Base-by-base conservation (phyloP, 305 asterid genomes). In the Salvia sclarea region DNA sequence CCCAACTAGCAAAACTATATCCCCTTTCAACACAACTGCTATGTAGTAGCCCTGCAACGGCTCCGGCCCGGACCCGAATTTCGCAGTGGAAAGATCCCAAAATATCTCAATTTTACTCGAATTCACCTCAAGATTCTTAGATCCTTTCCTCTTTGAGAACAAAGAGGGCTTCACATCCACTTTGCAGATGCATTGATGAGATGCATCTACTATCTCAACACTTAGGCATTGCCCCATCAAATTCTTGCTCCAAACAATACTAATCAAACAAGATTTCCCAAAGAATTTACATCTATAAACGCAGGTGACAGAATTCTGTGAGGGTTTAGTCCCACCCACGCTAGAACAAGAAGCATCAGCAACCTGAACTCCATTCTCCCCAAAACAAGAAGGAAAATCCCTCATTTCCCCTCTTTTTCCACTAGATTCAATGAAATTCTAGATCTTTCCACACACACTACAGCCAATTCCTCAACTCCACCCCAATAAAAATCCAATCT, bases 311-410 rank as follows among this genome's bases (percentile, higher is more conserved):
- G 85, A 78, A 80, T 92, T 92, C 28, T 90, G 97, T 49, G 87
- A 85, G 57, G 85, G 53, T 78, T 85, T 92, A 69, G 61, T 72
- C 37, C 70, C 77, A 43, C 65, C 75, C 6, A 76, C 81, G 72
- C 76, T 79, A 37, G 95, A 83, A 81, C 90, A 90, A 37, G 97
- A 90, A 64, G 91, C 88, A 83, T 92, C 98, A 62, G 96, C 96
- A 64, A 92, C 95, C 64, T 90, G 98, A 64, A 92, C 98, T 12
- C 98, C 98, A 79, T 83, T 92, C 63, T 92, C 96, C 62, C 97
- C 91, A 73, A 88, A 88, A 75, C 98, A 92, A 70, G 98, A 90
- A 62, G 97, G 98, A 61, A 92, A 92, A 33, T 90, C 96, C 89
- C 95, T 90, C 98, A 92, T 92, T 66, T 83, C 65, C 53, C 47